A percentile compares a stretch with the other conserved stretches of the same genome.
phyloP scores from a whole-genome alignment of 23 red algal genomes.

The Gracilariopsis chorda region DNA sequence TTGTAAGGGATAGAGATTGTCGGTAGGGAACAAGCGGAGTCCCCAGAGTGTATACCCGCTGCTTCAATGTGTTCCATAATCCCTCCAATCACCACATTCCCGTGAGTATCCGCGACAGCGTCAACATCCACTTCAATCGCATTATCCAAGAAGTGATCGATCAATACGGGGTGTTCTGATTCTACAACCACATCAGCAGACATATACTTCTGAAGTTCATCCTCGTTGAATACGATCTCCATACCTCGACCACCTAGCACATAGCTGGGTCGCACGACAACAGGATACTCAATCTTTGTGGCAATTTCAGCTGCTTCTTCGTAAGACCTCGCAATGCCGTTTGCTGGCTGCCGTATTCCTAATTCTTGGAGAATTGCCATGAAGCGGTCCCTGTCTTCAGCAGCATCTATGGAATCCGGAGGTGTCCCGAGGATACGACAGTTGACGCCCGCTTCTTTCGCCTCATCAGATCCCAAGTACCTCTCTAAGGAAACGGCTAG shows the following conservation, averaged over 20 bases:
- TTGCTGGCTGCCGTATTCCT: conserved; percentile 87
- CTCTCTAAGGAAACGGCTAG: conserved; percentile 88
- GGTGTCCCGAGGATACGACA: conserved; percentile 87
- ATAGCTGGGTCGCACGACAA: conserved; percentile 96
- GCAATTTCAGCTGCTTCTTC: conserved; percentile 81
- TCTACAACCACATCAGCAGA: conserved; percentile 94
- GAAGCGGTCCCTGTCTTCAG: conserved; percentile 97
- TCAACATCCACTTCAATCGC: conserved; percentile 99
- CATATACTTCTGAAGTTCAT: conserved; percentile 92
- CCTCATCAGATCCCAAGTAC: conserved; percentile 87
- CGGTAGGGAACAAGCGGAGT: conserved; percentile 93
- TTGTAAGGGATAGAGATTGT: conserved; percentile 90
- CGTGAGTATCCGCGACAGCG: conserved; percentile 84
- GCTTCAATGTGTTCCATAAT: conserved; percentile 99
- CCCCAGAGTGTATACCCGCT: conserved; percentile 97
- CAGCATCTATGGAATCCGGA: conserved; percentile 94
- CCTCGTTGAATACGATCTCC: conserved; percentile 93
- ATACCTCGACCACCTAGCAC: conserved; percentile 99
- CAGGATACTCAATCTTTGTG: conserved; percentile 79
- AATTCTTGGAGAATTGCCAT: conserved; percentile 88
- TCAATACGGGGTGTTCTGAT: conserved; percentile 96
- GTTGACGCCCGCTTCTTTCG: conserved; percentile 69
- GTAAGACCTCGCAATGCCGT: conserved; percentile 88
- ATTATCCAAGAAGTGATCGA: conserved; percentile 94
- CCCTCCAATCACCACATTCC: conserved; percentile 96